Evolutionary conservation across 163 green algal species (phyloP), one percentile per base, ranked within the genome.

Genomic region (Chloromonas sp.): DNA sequence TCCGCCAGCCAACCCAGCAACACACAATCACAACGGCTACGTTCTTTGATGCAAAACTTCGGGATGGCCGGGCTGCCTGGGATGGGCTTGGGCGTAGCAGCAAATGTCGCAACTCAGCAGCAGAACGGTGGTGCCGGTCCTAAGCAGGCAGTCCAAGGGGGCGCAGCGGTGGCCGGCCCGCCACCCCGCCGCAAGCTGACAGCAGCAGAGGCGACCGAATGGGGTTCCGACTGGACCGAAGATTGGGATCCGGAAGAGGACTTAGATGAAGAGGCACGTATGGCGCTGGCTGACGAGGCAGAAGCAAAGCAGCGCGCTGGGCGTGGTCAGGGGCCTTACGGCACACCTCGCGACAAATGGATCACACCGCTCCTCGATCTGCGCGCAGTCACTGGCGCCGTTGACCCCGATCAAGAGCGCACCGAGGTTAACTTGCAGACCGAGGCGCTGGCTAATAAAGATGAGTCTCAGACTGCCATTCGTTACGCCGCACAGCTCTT

Each of bases 401-500:
- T 94, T 60, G 91, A 94, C 81, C 89, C 87, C 0, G 91, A 94
- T 81, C 89, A 94, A 59, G 81, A 87, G 70, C 79, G 84, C 0
- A 85, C 84, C 2, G 84, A 87, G 70, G 84, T 85, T 36, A 83
- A 57, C 3, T 57, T 84, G n/a, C 81, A 85, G 58, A 88, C 89
- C 2, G 91, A 94, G 85, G 91, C 89, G 15, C 78, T 93, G 59
- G 91, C 92, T 1, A 98, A 98, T 87, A 92, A 96, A 81, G 90
- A 93, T 61, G 94, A 97, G 91, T 94, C 89, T 1, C 86, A 88
- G 61, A 87, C 88, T n/a, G 89, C 90, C 3, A 74, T 94, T 58
- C 61, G 82, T 71, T 81, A 91, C 2, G 85, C 84, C 2, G 80
- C 91, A 0, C 82, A 84, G 78, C 88, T 92, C 61, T 14, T 90